Conservation (phyloP, 2,329 filamentous ascomycete species). For the Fusarium sp. region DNA sequence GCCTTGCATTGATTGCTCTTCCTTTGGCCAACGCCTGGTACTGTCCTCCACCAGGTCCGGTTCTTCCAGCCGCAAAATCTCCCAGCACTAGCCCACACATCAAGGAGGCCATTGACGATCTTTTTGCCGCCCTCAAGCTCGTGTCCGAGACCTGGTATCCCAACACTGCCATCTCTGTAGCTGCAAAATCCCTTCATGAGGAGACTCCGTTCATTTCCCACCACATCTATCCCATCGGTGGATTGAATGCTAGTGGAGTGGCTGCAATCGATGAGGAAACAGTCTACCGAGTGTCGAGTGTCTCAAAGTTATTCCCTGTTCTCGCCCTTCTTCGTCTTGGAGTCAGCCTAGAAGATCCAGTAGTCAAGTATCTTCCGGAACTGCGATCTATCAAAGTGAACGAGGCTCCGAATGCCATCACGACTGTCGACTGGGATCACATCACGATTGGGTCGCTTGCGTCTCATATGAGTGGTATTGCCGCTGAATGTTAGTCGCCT, state of each 20-base stretch:
- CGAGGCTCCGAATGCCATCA: not conserved
- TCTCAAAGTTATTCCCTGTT: not conserved
- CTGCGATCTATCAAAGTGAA: not conserved
- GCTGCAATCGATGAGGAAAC: not conserved
- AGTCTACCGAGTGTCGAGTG: not conserved
- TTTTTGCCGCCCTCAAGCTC: not conserved
- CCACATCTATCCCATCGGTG: not conserved
- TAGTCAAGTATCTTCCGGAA: not conserved
- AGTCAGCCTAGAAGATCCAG: not conserved
- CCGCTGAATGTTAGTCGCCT: not conserved
- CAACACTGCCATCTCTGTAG: not conserved
- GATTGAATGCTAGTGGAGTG: not conserved
- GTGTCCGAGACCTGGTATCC: not conserved
- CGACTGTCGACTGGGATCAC: not conserved
- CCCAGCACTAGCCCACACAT: not conserved
- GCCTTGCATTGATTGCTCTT: no score
- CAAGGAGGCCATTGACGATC: not conserved
- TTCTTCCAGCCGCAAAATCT: not conserved
- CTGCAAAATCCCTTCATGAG: not conserved
- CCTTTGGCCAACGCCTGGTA: not conserved
- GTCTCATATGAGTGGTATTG: not conserved
- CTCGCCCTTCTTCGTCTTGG: not conserved
- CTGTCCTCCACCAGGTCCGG: not conserved
- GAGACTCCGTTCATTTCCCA: not conserved
- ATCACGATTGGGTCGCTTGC: not conserved